phyloP scores from a whole-genome alignment of 371 early-diverging fungal genomes.

The Batrachochytrium dendrobatidis region DNA sequence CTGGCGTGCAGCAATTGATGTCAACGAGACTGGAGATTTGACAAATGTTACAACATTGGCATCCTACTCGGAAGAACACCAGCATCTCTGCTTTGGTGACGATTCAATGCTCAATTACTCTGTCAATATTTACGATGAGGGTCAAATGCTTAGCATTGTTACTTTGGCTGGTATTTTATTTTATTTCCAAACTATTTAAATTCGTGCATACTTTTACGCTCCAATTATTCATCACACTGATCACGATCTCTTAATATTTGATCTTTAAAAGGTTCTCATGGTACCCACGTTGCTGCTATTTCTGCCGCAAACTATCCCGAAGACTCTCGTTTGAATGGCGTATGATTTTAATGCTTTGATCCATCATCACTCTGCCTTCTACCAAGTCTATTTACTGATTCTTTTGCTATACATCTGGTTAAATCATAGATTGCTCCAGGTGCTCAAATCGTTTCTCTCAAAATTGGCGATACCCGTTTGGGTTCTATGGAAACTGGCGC shows the following conservation, averaged over 20 bases:
- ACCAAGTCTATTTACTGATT: too few relatives aligned
- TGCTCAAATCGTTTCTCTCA: conserved; percentile 85
- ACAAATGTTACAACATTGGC: conserved; percentile 53
- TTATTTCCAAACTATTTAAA: too few relatives aligned
- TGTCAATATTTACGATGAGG: conserved; percentile 86
- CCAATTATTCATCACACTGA: too few relatives aligned
- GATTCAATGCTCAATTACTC: conserved; percentile 78
- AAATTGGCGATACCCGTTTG: conserved; percentile 86
- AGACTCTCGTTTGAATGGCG: conserved; percentile 77
- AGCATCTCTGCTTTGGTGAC: conserved; percentile 68
- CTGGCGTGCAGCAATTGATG: conserved; percentile 82
- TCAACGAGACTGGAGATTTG: conserved; percentile 72
- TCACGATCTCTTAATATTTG: conserved; percentile 3
- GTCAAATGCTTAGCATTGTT: conserved; percentile 31
- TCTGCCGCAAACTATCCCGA: conserved; percentile 59
- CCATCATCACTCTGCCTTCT: too few relatives aligned
- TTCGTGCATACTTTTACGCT: too few relatives aligned
- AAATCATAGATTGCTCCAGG: conserved; percentile 68
- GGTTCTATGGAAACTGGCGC: conserved; percentile 82
- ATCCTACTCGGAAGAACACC: conserved; percentile 65
- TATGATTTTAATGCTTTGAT: conserved; percentile 31
- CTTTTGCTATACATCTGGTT: too few relatives aligned
- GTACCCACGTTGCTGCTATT: conserved; percentile 88
- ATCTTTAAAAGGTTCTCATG: conserved; percentile 59
- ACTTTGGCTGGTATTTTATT: conserved; percentile 7